Evolutionary conservation across 2,329 filamentous ascomycete species (phyloP).

Genomic region (Fusarium bactridioides): DNA sequence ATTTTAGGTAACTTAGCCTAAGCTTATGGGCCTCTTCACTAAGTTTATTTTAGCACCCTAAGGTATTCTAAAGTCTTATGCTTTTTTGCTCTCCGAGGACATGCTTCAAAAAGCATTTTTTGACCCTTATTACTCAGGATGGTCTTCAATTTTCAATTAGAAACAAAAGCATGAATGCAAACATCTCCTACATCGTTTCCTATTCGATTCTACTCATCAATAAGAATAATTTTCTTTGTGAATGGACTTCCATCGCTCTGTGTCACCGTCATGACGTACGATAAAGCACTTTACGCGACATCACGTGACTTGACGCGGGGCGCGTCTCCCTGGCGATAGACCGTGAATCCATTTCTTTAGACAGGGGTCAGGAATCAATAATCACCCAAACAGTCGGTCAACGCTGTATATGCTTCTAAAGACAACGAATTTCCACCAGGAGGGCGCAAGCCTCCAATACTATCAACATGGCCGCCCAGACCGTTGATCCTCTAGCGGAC

Average conservation of each 20-base stretch:
- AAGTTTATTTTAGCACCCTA: not conserved
- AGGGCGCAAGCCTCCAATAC: conserved; percentile 21
- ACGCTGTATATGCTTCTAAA: not conserved
- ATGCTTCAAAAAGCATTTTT: too few relatives aligned
- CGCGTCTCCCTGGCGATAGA: conserved; percentile 38
- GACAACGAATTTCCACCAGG: conserved; percentile 1
- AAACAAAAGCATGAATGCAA: too few relatives aligned
- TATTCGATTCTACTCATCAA: not conserved
- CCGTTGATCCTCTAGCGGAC: conserved; percentile 11
- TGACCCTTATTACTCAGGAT: fast-evolving
- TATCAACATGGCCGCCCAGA: conserved; percentile 22
- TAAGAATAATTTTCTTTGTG: not conserved
- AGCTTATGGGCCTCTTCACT: not conserved
- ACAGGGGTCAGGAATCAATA: not conserved
- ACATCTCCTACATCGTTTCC: too few relatives aligned
- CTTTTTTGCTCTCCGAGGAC: too few relatives aligned
- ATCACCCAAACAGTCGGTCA: not conserved
- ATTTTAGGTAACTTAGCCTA: not conserved
- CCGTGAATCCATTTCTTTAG: conserved; percentile 28
- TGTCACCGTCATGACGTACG: conserved; percentile 8
- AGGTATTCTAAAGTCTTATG: too few relatives aligned
- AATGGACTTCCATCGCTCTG: not conserved
- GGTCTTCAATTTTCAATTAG: too few relatives aligned
- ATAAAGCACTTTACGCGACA: conserved; percentile 45
- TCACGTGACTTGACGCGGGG: conserved; percentile 47